Evolutionary conservation across 192 early-diverging fungal species (phyloP), one percentile per base, ranked within the genome.

Genomic region (Backusella tuberculispora): DNA sequence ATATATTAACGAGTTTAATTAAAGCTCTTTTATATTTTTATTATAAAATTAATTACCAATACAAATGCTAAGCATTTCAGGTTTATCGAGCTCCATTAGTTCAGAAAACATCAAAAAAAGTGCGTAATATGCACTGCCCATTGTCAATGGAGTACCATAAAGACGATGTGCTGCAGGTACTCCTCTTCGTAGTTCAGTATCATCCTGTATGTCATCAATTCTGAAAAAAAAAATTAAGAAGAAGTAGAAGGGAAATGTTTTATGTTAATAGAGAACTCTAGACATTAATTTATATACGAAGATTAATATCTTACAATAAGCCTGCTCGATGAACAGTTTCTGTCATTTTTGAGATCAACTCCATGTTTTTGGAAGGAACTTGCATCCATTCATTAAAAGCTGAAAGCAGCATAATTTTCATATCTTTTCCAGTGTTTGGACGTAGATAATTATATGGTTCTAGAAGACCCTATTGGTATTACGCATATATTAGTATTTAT

Each of bases 161-260:
- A 99, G 94, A 67, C 94, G 92, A 83, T 99, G 96, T 0, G 97
- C 96, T 37, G 95, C 95, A 74, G 95, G 85, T 63, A 89, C 83
- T 2, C 96, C 97, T 77, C 97, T 76, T 65, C 97, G 84, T 63
- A 98, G 74, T 40, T 86, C 85, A 0, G 94, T 95, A 74, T 90
- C 91, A 73, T 99, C 96, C 79, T 99, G 92, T 29, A 99, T 92
- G 47, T 99, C 97, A 77, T 98, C 97, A 42, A 99, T 91, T 71
- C 92, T 93, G 65, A 5, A 50, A 50, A 50, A 46, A 47, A n/a
- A n/a, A n/a, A n/a, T n/a, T n/a, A n/a, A n/a, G n/a, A n/a, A n/a
- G n/a, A n/a, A n/a, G n/a, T n/a, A n/a, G n/a, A n/a, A n/a, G n/a
- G n/a, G n/a, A n/a, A n/a, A n/a, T n/a, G n/a, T n/a, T n/a, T n/a